These are phyloP conservation scores for Kwoniella pini DNA, from an alignment of 768 basidiomycete genomes.

Conservation along the genomic window DNA sequence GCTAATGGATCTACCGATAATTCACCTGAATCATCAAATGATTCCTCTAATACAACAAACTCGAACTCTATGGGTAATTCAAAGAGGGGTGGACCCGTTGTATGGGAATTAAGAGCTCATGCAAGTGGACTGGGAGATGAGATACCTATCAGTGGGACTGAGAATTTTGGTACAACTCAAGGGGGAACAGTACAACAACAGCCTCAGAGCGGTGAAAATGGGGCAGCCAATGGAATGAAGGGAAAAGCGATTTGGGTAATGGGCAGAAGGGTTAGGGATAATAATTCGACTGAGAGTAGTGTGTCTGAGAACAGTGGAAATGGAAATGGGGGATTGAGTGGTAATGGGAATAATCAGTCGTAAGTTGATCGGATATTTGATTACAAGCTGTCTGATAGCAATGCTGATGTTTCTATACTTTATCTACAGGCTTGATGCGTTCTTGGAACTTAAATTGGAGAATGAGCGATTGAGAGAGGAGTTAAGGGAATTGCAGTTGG, in stretches of 20 bases:
- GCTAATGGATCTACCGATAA: conserved; percentile 4
- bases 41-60: conserved; percentile 4
- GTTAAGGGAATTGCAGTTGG: conserved; percentile 46
- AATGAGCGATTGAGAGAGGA: conserved; percentile 76
- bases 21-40: conserved; percentile 9
- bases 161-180: conserved; percentile 9
- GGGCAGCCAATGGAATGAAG: conserved; percentile 23
- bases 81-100: conserved; percentile 21
- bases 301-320: not conserved
- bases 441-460: conserved; percentile 80
- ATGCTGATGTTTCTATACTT: not conserved
- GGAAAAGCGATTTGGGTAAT: conserved; percentile 54
- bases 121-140: conserved; percentile 34
- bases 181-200: conserved; percentile 18
- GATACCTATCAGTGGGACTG: conserved; percentile 3
- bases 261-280: conserved; percentile 41
- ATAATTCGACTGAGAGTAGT: conserved; percentile 1
- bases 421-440: conserved; percentile 54
- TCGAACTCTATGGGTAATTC: not conserved
- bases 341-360: conserved; percentile 31
- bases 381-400: not conserved
- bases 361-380: conserved; percentile 23
- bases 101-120: conserved; percentile 46
- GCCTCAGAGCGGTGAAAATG: not conserved
- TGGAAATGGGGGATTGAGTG: conserved; percentile 9